Evolutionary conservation across 306 rosid species (phyloP), one percentile per base, ranked within the genome.

Genomic region (Betula pendula): DNA sequence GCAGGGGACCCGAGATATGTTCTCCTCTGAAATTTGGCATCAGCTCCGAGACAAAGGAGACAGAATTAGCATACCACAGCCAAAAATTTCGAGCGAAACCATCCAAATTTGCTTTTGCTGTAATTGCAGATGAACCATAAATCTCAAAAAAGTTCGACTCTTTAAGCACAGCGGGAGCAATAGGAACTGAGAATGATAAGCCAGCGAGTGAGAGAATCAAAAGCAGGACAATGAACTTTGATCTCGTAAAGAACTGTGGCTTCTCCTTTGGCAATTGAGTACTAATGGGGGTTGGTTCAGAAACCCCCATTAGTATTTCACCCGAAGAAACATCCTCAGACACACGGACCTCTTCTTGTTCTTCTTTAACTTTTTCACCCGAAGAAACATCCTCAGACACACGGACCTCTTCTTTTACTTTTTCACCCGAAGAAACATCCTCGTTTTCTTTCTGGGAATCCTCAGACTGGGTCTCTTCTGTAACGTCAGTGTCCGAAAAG

Each of bases 401-500:
- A n/a, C 22, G 44, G 1, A 42, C 43, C 80, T 56, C 81, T 42
- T 65, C 17, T 65, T 56, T 48, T 0, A 29, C 71, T 0, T 45
- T 59, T 82, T 75, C 97, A 75, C 50, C 72, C 0, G 91, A 90
- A 69, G 92, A 87, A 77, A 38, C 80, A 52, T 91, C 94, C 29
- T 88, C 92, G 1, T 58, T 73, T 70, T 88, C 95, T 80, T 78
- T 91, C 68, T 27, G 84, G 0, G 91, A 86, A 79, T 51, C 45
- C 11, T 86, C 93, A 10, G 96, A 86, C 44, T 65, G 84, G 5
- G 84, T 77, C 31, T 89, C 93, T 69, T 91, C 94, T 0, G 90
- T 77, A 27, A 71, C 58, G 33, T 93, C 97, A 10, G 85, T 53
- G 60, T 91, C 96, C 0, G 96, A 91, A 75, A 81, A 80, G 83